phyloP scores from a whole-genome alignment of 352 stramenopile species.

The Thalassiosira hispida region DNA sequence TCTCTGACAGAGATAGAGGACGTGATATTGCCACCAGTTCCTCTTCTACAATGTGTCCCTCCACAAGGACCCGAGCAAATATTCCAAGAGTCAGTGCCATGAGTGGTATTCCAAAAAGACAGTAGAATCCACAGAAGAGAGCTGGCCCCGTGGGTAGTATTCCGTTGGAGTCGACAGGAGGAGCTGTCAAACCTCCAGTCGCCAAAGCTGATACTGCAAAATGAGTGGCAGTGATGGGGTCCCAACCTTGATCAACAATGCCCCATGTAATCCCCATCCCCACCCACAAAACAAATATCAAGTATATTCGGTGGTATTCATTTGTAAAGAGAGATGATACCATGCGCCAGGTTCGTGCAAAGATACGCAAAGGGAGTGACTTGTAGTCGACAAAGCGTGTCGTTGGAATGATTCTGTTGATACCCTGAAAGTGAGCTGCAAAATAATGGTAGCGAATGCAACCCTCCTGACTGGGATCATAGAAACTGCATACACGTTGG shows the following conservation, averaged over 20 bases:
- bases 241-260: conserved; percentile 64
- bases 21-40: conserved; percentile 54
- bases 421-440: conserved; percentile 50
- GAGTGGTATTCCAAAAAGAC: conserved; percentile 70
- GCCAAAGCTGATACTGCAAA: conserved; percentile 74
- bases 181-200: conserved; percentile 70
- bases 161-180: conserved; percentile 56
- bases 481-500: conserved; percentile 55
- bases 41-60: conserved; percentile 57
- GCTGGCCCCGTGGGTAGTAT: conserved; percentile 58
- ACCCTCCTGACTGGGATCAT: conserved; percentile 56
- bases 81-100: conserved; percentile 71
- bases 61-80: conserved; percentile 66
- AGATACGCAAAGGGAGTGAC: conserved; percentile 5
- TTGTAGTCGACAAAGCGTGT: conserved; percentile 18
- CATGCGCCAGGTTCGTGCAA: conserved; percentile 11
- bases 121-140: conserved; percentile 73
- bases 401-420: conserved; percentile 50
- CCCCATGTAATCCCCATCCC: conserved; percentile 63
- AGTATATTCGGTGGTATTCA: conserved; percentile 60
- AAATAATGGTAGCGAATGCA: conserved; percentile 68
- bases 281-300: conserved; percentile 65
- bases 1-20: conserved; percentile 64
- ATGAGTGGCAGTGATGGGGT: conserved; percentile 72
- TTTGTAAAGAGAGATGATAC: conserved; percentile 27